Evolutionary conservation across 495 filamentous ascomycete species (phyloP), one percentile per base, ranked within the genome.

Genomic region (Aspergillus carlsbadensis): DNA sequence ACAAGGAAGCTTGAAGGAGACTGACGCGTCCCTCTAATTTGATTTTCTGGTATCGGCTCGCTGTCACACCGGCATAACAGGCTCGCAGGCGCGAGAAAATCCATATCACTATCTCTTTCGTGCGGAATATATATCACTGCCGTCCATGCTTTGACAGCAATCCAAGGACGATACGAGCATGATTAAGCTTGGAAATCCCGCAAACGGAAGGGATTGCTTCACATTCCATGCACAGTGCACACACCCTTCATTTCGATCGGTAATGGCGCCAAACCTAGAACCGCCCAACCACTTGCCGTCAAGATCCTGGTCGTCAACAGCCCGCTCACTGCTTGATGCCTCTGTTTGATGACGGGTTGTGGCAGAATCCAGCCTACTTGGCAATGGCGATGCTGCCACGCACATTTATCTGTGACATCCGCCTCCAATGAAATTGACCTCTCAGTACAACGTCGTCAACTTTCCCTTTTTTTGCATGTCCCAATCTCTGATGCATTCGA

Each of bases 311-410:
- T 39, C 36, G 4, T 39, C 13, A 17, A n/a, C n/a, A n/a, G n/a
- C n/a, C 36, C 15, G 36, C 3, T 14, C 15, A 14, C 15, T 39
- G 43, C 26, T 46, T 33, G 15, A 46, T 46, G 41, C 45, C 56
- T 48, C 48, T 57, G 56, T 50, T 57, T 56, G 26, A 36, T 53
- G 40, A 35, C 46, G 26, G 58, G 53, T 24, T 37, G 55, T 58
- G 54, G 57, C 62, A 59, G 56, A 26, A 61, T 37, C 49, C 44
- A 31, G 46, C 17, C 40, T 31, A 22, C 24, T 57, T 54, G 53
- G 39, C 36, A 57, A 57, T 36, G 8, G n/a, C 21, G 24, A 55
- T 64, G 56, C 54, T 57, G 58, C 62, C 62, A 65, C 62, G 59
- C 58, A 65, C 59, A 57, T 59, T 63, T 56, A 63, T 49, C 48